Conservation (phyloP, 306 rosid species). For the Spatholobus suberectus region DNA sequence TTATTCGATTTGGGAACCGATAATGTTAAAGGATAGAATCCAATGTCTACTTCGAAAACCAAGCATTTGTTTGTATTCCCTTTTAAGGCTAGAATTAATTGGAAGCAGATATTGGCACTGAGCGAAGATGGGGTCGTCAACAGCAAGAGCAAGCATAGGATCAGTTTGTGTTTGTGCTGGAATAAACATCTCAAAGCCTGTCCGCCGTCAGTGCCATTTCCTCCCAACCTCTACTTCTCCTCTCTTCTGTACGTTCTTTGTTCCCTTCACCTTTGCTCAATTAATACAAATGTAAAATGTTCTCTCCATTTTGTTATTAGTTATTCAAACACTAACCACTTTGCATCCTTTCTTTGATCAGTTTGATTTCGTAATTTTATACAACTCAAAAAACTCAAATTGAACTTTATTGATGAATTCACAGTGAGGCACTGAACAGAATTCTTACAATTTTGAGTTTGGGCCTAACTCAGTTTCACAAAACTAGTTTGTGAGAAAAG, state of each 20-base stretch:
- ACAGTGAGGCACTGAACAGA: too few species aligned
- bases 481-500: too few species aligned
- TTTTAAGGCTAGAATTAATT: not conserved
- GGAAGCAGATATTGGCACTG: not conserved
- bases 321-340: not conserved
- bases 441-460: too few species aligned
- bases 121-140: slow-evolving; percentile 36
- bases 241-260: slow-evolving; percentile 40
- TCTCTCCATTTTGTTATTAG: not conserved
- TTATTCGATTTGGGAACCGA: slow-evolving; percentile 3
- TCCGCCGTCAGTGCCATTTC: slow-evolving; percentile 1
- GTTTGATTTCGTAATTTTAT: not conserved
- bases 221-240: slow-evolving; percentile 35
- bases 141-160: slow-evolving; percentile 18
- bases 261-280: not conserved
- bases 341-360: not conserved
- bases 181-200: slow-evolving; percentile 28
- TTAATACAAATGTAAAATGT: not conserved
- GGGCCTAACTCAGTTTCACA: too few species aligned
- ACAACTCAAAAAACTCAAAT: not conserved
- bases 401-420: too few species aligned
- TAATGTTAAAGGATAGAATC: not conserved
- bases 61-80: not conserved
- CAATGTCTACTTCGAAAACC: not conserved
- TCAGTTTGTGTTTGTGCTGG: slow-evolving; percentile 21